Evolutionary conservation across 2,329 filamentous ascomycete species (phyloP), one percentile per base, ranked within the genome.

Genomic region (Arthrocladium fulminans): DNA sequence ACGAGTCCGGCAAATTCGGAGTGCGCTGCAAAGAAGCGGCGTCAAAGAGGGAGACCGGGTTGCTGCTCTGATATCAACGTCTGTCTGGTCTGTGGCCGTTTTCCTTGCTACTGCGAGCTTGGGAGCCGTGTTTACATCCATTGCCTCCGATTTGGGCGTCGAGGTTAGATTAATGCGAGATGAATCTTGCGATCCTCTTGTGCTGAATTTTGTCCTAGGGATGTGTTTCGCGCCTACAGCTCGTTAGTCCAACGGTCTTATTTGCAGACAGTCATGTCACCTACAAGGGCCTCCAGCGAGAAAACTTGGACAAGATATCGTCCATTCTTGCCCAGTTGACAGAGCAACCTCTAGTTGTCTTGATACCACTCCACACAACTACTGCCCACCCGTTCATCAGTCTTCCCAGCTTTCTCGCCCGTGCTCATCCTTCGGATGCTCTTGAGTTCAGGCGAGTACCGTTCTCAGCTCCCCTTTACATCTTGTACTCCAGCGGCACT

Each of bases 41-140:
- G 53, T 70, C 38, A 61, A 62, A 46, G 52, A 63, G 50, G 65
- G 64, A 22, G 66, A 69, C 48, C 56, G 64, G n/a, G 63, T 69
- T 2, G 66, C 61, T 38, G 68, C 67, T 2, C 55, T 71, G 3
- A 65, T 71, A 8, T 65, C 66, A 2, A 71, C 66, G 2, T 68
- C 66, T 25, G 60, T 66, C 12, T 67, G 65, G 60, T 63, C 65
- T 0, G 61, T 70, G 51, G 61, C 66, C 0, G 54, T 71, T 2
- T 68, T 68, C 43, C 61, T 70, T 30, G 67, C 66, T 9, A 59
- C 60, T 15, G 66, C 66, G 4, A 63, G 61, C 15, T 64, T 71
- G 22, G 68, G 68, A 7, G 67, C 68, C 2, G 65, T 71, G 35
- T 71, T 67, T 57, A 69, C 67, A 2, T 67, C 60, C 15, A 70